Conservation (phyloP, 2,329 filamentous ascomycete species). For the Penicillium sp. region DNA sequence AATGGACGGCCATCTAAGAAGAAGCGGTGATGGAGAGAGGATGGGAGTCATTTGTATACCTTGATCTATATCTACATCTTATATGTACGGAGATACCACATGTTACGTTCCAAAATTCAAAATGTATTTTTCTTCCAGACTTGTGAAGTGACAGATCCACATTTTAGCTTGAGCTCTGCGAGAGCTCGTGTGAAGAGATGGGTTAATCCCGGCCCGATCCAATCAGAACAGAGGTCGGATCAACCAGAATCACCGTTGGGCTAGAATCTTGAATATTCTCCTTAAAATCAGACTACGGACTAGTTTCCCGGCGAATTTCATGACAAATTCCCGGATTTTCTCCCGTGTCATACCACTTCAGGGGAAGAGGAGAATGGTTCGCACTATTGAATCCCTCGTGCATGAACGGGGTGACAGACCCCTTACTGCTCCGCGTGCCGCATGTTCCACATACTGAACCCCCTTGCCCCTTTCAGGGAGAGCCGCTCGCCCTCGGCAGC, state of each 20-base stretch:
- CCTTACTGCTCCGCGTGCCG: conserved; percentile 36
- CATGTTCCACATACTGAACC: conserved; percentile 27
- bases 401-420: conserved; percentile 26
- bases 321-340: conserved; percentile 3
- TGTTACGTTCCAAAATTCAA: neutral
- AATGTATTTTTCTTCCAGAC: neutral
- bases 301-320: conserved; percentile 17
- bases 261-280: conserved; percentile 10
- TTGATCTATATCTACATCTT: conserved; percentile 3
- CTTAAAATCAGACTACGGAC: neutral
- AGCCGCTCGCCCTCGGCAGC: conserved; percentile 9
- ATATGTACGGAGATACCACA: conserved; percentile 20
- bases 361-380: conserved; percentile 2
- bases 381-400: conserved; percentile 23
- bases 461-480: neutral
- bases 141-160: neutral
- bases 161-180: no score
- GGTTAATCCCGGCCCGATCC: neutral
- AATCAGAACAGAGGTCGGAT: neutral
- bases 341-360: neutral
- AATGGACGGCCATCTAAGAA: conserved; percentile 78
- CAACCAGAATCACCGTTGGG: neutral
- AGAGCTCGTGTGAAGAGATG: neutral
- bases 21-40: conserved; percentile 35
- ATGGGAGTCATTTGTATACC: neutral